Percentiles rank a stretch among this genome's conserved stretches.
phyloP scores from a whole-genome alignment of 148 eudicot species.

The Euryodendron excelsum region DNA sequence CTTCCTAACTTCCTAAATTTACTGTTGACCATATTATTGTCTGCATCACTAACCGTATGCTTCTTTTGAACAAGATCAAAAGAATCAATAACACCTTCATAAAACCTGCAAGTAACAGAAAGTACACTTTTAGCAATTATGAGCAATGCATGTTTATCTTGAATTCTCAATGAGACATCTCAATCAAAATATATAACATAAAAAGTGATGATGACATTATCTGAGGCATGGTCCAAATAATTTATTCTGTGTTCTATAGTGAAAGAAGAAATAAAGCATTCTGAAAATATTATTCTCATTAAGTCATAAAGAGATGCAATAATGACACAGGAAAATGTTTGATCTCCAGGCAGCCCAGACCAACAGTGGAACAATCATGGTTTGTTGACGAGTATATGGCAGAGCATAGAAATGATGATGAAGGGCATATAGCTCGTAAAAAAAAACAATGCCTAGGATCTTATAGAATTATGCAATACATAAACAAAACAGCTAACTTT shows the following conservation, averaged over 20 bases:
- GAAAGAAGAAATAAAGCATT: background rate
- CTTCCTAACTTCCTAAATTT: no score
- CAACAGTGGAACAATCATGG: background rate
- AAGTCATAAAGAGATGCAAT: background rate
- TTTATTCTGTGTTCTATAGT: background rate
- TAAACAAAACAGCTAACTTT: no score
- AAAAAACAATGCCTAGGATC: no score
- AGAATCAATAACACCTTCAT: constrained; percentile 56
- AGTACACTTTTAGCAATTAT: background rate
- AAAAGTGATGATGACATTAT: background rate
- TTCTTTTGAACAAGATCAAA: constrained; percentile 44
- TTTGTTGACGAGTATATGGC: no score
- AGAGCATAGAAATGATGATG: no score
- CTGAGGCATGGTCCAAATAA: background rate
- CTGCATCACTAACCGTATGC: constrained; percentile 68
- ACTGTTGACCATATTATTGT: no score
- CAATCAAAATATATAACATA: background rate
- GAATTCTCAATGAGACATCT: background rate
- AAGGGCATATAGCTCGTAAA: no score
- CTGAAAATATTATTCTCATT: background rate
- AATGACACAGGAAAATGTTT: background rate
- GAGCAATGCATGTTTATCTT: background rate
- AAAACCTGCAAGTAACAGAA: constrained; percentile 51
- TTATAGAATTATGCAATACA: no score
- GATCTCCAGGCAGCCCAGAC: background rate